These are phyloP conservation scores for Candida cerambycidarum DNA, from an alignment of 805 yeast species.

Conservation along the genomic window DNA sequence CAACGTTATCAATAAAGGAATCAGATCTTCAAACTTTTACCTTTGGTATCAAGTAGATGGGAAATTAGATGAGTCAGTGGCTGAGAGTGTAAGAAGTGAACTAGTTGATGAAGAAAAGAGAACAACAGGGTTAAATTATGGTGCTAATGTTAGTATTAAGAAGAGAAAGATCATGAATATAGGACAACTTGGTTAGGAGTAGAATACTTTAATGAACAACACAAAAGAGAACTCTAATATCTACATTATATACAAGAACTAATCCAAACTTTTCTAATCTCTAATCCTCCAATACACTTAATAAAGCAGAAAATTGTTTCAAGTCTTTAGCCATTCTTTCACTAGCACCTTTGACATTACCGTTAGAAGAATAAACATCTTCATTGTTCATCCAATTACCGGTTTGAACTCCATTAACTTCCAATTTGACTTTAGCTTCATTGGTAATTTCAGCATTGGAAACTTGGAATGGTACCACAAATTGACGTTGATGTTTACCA, in stretches of 20 bases:
- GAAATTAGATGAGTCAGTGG: conserved; percentile 61
- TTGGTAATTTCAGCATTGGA: conserved; percentile 38
- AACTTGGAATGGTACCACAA: conserved; percentile 42
- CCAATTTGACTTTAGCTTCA: conserved; percentile 36
- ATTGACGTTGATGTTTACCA: conserved; percentile 43
- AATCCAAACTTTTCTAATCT: too few relatives aligned
- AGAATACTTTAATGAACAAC: too few relatives aligned
- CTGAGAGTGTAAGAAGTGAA: conserved; percentile 61
- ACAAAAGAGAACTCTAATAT: too few relatives aligned
- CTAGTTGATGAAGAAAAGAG: conserved; percentile 54
- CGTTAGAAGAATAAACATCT: conserved; percentile 30
- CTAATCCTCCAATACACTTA: conserved; percentile 9
- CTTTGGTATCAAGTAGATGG: conserved; percentile 88
- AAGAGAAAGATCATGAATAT: conserved; percentile 28
- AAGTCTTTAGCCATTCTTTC: conserved; percentile 35
- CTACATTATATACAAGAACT: conserved; percentile 2
- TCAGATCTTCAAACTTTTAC: conserved; percentile 57
- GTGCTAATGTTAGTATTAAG: conserved; percentile 21
- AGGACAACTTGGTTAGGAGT: not conserved
- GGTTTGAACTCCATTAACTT: conserved; percentile 40
- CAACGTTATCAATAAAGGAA: conserved; percentile 56
- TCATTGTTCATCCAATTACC: conserved; percentile 39
- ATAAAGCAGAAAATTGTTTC: conserved; percentile 12
- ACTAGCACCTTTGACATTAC: conserved; percentile 30
- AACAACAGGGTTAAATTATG: conserved; percentile 30